Percentiles rank a stretch among this genome's conserved stretches.
Evolutionary conservation across 805 yeast genomes (phyloP).

Genomic region (Lipomyces orientalis): DNA sequence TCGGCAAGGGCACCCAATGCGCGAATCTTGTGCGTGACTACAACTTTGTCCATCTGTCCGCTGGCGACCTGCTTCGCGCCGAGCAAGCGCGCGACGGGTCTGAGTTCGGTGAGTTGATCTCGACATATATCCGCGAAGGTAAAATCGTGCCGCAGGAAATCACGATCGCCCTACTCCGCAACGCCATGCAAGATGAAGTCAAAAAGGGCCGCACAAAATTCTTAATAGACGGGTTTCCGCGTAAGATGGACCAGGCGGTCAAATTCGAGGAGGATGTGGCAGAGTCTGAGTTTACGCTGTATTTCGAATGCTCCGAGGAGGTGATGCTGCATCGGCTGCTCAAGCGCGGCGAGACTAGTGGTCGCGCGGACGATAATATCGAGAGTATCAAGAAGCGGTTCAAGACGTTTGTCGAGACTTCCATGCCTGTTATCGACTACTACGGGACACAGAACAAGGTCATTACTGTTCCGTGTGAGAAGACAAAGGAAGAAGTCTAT

Average conservation of each 20-base stretch:
- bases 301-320: conserved; percentile 67
- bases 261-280: conserved; percentile 79
- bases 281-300: conserved; percentile 48
- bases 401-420: conserved; percentile 80
- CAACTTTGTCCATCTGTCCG: conserved; percentile 85
- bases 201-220: conserved; percentile 58
- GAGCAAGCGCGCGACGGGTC: conserved; percentile 87
- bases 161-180: conserved; percentile 79
- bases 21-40: conserved; percentile 78
- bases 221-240: conserved; percentile 94
- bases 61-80: conserved; percentile 95
- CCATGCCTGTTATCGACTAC: conserved; percentile 91
- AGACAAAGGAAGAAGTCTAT: conserved; percentile 77
- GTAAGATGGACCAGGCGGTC: conserved; percentile 97
- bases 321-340: conserved; percentile 85
- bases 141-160: conserved; percentile 90
- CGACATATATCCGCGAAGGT: conserved; percentile 83
- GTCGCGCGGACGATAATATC: conserved; percentile 90
- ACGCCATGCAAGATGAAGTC: conserved; percentile 66
- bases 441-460: conserved; percentile 64
- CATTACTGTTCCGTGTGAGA: conserved; percentile 77
- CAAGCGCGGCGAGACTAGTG: conserved; percentile 93
- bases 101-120: conserved; percentile 83
- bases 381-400: conserved; percentile 92
- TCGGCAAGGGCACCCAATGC: conserved; percentile 98